Percentiles rank a stretch among this genome's conserved stretches.
Conservation (phyloP, 208 protist genomes). For the Leishmania braziliensis region DNA sequence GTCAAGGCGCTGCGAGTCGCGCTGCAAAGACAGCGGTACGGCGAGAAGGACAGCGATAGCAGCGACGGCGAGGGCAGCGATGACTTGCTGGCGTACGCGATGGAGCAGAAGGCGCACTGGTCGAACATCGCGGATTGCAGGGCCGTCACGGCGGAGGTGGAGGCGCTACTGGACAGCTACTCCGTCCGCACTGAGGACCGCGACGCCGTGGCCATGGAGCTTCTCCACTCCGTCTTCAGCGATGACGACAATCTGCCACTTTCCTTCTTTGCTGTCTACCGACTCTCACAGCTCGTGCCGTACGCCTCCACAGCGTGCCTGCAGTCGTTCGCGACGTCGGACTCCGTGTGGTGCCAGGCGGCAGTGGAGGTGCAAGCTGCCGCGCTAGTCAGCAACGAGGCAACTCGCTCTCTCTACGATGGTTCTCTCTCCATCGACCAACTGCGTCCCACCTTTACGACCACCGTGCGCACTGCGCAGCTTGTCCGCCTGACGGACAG, state of each 20-base stretch:
- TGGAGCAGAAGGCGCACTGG: slow-evolving; percentile 62
- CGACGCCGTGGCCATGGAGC: slow-evolving; percentile 40
- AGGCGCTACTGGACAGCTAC: slow-evolving; percentile 49
- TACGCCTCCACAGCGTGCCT: slow-evolving; percentile 57
- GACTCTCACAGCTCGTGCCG: slow-evolving; percentile 65
- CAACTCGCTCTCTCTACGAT: slow-evolving; percentile 45
- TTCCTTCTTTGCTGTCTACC: slow-evolving; percentile 48
- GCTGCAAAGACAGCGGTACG: slow-evolving; percentile 22
- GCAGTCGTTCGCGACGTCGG: slow-evolving; percentile 40
- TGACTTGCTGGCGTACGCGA: slow-evolving; percentile 42
- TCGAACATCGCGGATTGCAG: slow-evolving; percentile 43
- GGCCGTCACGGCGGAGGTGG: slow-evolving; percentile 40
- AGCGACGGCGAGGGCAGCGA: slow-evolving; percentile 1
- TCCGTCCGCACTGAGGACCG: slow-evolving; percentile 35
- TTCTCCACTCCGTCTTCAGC: slow-evolving; percentile 41
- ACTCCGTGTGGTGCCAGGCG: slow-evolving; percentile 49
- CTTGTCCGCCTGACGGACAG: slow-evolving; percentile 69
- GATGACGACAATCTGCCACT: slow-evolving; percentile 25
- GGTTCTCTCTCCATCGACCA: slow-evolving; percentile 57
- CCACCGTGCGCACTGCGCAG: slow-evolving; percentile 74
- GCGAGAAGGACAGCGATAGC: not conserved
- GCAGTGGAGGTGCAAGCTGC: slow-evolving; percentile 24
- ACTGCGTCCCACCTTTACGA: slow-evolving; percentile 52
- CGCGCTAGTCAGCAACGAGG: slow-evolving; percentile 14
- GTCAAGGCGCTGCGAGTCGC: slow-evolving; percentile 74